Base-by-base conservation (phyloP, 1,284 basidiomycete genomes). In the Pholiota adiposa region DNA sequence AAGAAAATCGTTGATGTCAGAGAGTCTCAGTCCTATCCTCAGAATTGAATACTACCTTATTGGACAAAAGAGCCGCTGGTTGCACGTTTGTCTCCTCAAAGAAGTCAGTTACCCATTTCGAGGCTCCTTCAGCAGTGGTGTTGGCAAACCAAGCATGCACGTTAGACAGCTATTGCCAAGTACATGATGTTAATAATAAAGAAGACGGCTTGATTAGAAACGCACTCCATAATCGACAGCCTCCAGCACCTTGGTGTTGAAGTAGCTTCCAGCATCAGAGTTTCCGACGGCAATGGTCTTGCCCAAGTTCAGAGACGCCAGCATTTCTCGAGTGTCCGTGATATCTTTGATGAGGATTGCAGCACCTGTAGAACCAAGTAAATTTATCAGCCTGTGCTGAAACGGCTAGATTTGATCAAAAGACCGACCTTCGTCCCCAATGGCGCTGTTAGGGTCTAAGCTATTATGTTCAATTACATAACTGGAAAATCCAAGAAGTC, bases 131-230 rank as follows among this genome's bases (percentile, higher is more conserved):
- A 49, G 92, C 85, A 4, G 86, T 83, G 25, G 89, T 81, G 63
- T 89, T 87, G 14, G 91, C 89, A 70, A 92, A 92, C 89, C 90
- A 92, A 8, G 94, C 88, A 72, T 98, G 96, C 2, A 97, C 89
- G 65, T 96, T 96, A 16, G 87, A 84, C 79, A 89, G 77, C 80
- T 86, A 34, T 59, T 61, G 9, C 33, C 29, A 56, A 19, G 49
- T 21, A 29, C 7, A 53, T 48, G 12, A 46, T 12, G 29, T 27
- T 41, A 38, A 25, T 38, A 40, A 38, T 51, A n/a, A 64, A 46
- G 5, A 18, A 27, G 44, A 29, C 11, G 59, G 58, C 23, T 38
- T 6, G 6, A 50, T 34, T n/a, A 21, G 4, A 48, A 41, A 76
- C 82, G 52, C 73, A 88, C 86, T 46, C 87, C 90, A 65, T 90